These are phyloP conservation scores for Colletotrichum liaoningense DNA, from an alignment of 2,329 filamentous ascomycete species.

Conservation along the genomic window DNA sequence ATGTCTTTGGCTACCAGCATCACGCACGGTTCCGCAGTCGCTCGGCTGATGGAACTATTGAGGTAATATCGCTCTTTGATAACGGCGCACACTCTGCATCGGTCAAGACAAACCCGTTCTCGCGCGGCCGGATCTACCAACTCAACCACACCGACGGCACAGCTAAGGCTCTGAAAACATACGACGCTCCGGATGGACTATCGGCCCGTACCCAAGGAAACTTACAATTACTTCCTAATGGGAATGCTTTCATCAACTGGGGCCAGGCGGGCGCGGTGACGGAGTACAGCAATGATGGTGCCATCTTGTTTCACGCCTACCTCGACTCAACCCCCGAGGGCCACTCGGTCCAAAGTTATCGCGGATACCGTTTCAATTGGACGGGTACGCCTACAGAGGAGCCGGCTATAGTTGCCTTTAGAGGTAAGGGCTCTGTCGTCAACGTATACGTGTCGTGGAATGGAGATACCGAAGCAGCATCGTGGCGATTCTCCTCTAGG, in stretches of 20 bases:
- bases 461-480: constrained; percentile 57
- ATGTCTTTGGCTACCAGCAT: constrained; percentile 62
- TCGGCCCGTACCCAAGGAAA: constrained; percentile 39
- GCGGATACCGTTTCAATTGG: constrained; percentile 41
- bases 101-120: constrained; percentile 35
- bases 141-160: constrained; percentile 32
- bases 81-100: constrained; percentile 49
- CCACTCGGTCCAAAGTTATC: constrained; percentile 40
- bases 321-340: constrained; percentile 36
- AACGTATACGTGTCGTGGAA: constrained; percentile 65
- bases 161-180: constrained; percentile 27
- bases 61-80: constrained; percentile 65
- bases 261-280: constrained; percentile 61
- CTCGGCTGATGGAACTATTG: constrained; percentile 54
- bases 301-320: constrained; percentile 37
- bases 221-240: constrained; percentile 47
- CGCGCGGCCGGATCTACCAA: constrained; percentile 30
- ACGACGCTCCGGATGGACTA: constrained; percentile 29
- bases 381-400: constrained; percentile 20
- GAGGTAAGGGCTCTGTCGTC: constrained; percentile 35
- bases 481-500: constrained; percentile 61
- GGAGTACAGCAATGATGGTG: constrained; percentile 50
- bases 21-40: constrained; percentile 58
- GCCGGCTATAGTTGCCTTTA: constrained; percentile 42
- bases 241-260: constrained; percentile 60